Conservation (phyloP, 2,329 filamentous ascomycete genomes). For the Fusarium sp. region DNA sequence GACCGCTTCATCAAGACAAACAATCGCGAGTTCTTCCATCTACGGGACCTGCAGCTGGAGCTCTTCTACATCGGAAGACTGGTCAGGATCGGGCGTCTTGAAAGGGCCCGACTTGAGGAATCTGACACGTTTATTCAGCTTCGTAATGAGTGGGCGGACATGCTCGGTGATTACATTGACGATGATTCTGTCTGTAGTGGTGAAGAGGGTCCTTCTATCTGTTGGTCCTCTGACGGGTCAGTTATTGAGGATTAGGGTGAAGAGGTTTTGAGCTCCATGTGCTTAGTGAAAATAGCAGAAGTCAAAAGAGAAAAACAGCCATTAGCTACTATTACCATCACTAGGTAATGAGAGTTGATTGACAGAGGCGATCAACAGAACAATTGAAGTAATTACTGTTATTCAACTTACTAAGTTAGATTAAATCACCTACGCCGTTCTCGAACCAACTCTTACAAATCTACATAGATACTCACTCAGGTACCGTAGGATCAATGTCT, state of each 20-base stretch:
- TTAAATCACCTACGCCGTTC: not conserved
- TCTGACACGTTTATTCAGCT: constrained; percentile 17
- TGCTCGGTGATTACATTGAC: not conserved
- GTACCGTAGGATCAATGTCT: not conserved
- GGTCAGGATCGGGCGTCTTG: constrained; percentile 10
- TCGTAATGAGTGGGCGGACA: constrained; percentile 9
- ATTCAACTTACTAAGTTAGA: not conserved
- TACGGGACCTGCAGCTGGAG: not conserved
- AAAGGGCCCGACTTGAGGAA: constrained; percentile 17
- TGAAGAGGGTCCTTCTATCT: not conserved
- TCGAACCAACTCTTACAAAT: not conserved
- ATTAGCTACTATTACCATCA: not conserved
- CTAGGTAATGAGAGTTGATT: not conserved
- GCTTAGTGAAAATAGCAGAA: not conserved
- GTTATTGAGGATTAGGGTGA: not conserved
- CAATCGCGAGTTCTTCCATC: no score
- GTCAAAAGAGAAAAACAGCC: not conserved
- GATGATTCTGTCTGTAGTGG: not conserved
- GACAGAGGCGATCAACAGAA: not conserved
- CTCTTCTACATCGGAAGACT: constrained; percentile 4
- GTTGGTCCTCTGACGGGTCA: not conserved
- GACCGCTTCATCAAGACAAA: not conserved
- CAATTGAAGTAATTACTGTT: not conserved
- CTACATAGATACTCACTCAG: not conserved
- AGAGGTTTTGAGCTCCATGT: not conserved